A percentile compares a stretch with the other conserved stretches of the same genome.
phyloP scores from a whole-genome alignment of 2,329 filamentous ascomycete genomes.

The Pseudocercospora macadamiae region DNA sequence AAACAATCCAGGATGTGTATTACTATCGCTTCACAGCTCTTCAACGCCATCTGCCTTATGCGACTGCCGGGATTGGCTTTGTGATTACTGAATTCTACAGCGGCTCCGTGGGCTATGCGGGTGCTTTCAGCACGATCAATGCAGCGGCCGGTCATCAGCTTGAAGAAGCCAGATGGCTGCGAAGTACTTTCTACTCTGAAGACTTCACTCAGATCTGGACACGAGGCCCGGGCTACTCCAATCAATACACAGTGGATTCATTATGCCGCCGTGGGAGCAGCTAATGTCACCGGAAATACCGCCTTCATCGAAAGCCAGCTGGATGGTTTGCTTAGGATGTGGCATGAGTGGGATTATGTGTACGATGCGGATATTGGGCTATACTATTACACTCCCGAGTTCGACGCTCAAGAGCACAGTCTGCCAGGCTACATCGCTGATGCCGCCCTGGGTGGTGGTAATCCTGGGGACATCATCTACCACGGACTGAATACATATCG shows the following conservation, averaged over 20 bases:
- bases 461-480: conserved; percentile 22
- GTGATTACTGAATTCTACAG: conserved; percentile 51
- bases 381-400: conserved; percentile 49
- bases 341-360: conserved; percentile 45
- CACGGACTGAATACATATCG: conserved; percentile 48
- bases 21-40: conserved; percentile 50
- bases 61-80: conserved; percentile 42
- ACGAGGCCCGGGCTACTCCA: not conserved
- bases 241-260: conserved; percentile 41
- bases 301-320: conserved; percentile 45
- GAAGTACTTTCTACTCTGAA: not conserved
- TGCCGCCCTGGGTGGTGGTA: not conserved
- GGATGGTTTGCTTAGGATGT: conserved; percentile 45
- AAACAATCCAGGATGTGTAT: conserved; percentile 49
- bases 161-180: conserved; percentile 10
- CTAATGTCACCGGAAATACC: conserved; percentile 42
- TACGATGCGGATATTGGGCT: conserved; percentile 43
- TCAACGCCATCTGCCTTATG: conserved; percentile 44
- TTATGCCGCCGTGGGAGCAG: conserved; percentile 41
- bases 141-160: conserved; percentile 12
- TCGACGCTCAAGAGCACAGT: conserved; percentile 50
- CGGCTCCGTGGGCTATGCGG: conserved; percentile 28
- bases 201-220: conserved; percentile 10
- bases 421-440: conserved; percentile 44
- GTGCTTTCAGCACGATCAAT: conserved; percentile 4